A percentile compares a stretch with the other conserved stretches of the same genome.
These are phyloP conservation scores for Aristolochia fimbriata DNA, from an alignment of 164 flowering plant species.

Conservation along the genomic window DNA sequence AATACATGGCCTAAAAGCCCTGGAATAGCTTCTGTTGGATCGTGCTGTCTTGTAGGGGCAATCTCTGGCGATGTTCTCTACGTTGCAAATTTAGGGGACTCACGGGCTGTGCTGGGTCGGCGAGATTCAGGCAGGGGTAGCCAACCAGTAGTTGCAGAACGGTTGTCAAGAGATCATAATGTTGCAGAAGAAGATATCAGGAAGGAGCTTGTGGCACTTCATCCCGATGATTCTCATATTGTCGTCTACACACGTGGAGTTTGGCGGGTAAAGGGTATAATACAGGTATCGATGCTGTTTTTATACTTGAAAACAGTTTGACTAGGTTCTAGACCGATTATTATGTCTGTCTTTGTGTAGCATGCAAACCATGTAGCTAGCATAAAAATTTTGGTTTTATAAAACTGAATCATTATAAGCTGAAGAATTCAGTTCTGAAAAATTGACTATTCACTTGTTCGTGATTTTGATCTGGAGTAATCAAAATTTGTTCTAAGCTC, in stretches of 20 bases:
- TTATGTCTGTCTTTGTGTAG: not conserved
- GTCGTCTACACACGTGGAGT: constrained; percentile 74
- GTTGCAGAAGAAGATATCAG: constrained; percentile 74
- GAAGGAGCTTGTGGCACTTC: constrained; percentile 64
- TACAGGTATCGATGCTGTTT: constrained; percentile 51
- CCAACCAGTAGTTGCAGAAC: constrained; percentile 32
- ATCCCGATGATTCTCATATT: constrained; percentile 85
- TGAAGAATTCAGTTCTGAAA: too few relatives aligned
- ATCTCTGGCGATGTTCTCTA: constrained; percentile 26
- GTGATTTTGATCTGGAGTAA: too few relatives aligned
- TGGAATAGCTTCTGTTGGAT: constrained; percentile 37
- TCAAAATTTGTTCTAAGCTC: too few relatives aligned
- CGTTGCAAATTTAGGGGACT: constrained; percentile 42
- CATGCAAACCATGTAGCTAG: too few relatives aligned
- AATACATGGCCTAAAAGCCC: constrained; percentile 23
- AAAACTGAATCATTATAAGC: too few relatives aligned
- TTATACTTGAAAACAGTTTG: not conserved
- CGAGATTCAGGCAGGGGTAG: constrained; percentile 10
- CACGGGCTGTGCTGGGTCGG: constrained; percentile 36
- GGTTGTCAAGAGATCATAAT: constrained; percentile 83
- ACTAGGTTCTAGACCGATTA: not conserved
- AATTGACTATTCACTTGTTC: too few relatives aligned
- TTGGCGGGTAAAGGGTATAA: constrained; percentile 94
- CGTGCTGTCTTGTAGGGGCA: constrained; percentile 39
- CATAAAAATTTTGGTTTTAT: too few relatives aligned